These are phyloP conservation scores for Nicotiana noctiflora DNA, from an alignment of 257 asterid genomes.

Conservation along the genomic window DNA sequence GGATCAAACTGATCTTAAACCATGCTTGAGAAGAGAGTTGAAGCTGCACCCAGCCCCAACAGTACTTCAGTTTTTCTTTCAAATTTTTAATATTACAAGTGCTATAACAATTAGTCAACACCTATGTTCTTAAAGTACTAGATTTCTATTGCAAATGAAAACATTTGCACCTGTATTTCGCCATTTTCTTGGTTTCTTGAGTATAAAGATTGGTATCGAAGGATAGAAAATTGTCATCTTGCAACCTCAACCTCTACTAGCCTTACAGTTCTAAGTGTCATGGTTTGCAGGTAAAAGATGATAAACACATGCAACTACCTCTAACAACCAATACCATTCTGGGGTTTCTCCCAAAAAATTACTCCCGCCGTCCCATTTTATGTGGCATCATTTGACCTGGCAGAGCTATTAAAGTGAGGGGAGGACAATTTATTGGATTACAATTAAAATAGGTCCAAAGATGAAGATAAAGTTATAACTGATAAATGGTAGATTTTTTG, in stretches of 20 bases:
- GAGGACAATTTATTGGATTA: background rate
- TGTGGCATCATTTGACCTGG: background rate
- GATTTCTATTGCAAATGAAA: background rate
- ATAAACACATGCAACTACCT: background rate
- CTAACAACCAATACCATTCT: background rate
- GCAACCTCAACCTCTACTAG: background rate
- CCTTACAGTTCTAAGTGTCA: background rate
- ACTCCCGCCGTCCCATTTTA: background rate
- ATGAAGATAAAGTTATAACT: background rate
- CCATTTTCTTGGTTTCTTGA: background rate
- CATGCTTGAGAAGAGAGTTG: background rate
- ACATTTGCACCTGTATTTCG: background rate
- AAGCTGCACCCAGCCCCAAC: background rate
- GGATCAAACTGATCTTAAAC: background rate
- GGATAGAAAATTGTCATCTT: background rate
- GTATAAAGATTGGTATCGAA: background rate
- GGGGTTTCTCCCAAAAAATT: background rate
- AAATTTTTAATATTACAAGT: background rate
- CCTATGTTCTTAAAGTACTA: background rate
- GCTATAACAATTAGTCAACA: background rate
- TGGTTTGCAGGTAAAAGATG: background rate
- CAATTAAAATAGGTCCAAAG: background rate
- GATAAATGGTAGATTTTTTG: background rate
- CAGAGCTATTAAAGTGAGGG: background rate
- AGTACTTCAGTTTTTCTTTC: background rate